These are phyloP conservation scores for Aspergillus leporis DNA, from an alignment of 495 filamentous ascomycete genomes.

Conservation along the genomic window DNA sequence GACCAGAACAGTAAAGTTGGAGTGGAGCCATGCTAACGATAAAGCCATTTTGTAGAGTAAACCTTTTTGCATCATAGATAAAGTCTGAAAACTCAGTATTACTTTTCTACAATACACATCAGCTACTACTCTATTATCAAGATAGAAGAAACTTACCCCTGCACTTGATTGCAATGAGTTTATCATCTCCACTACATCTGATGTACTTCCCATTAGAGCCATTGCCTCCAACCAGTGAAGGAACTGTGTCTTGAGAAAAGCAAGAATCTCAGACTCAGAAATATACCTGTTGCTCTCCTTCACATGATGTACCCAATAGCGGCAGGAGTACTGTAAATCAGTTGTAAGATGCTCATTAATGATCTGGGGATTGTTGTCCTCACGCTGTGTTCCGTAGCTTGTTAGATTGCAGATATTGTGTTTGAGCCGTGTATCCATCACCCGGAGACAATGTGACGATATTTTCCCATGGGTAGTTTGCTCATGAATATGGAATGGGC, in stretches of 20 bases:
- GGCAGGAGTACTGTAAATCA: slow-evolving; percentile 42
- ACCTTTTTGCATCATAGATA: slow-evolving; percentile 37
- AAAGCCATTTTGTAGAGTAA: slow-evolving; percentile 28
- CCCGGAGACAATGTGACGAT: neutral
- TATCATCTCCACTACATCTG: slow-evolving; percentile 19
- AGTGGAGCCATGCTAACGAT: slow-evolving; percentile 34
- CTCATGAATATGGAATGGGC: slow-evolving; percentile 30
- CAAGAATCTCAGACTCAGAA: slow-evolving; percentile 23
- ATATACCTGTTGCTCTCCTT: slow-evolving; percentile 28
- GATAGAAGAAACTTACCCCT: slow-evolving; percentile 4
- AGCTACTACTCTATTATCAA: neutral
- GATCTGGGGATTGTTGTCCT: slow-evolving; percentile 23
- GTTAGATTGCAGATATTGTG: slow-evolving; percentile 39
- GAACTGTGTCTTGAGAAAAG: slow-evolving; percentile 42
- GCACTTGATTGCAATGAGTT: slow-evolving; percentile 2
- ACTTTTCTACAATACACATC: slow-evolving; percentile 10
- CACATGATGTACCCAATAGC: slow-evolving; percentile 50
- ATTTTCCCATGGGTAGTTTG: slow-evolving; percentile 7
- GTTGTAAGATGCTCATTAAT: slow-evolving; percentile 27
- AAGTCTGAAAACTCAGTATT: slow-evolving; percentile 24
- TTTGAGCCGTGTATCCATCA: slow-evolving; percentile 28
- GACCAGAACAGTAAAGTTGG: slow-evolving; percentile 25
- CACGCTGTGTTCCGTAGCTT: slow-evolving; percentile 22
- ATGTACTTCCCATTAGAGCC: slow-evolving; percentile 31
- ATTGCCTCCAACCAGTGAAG: slow-evolving; percentile 48